Evolutionary conservation across 306 rosid species (phyloP), one percentile per base, ranked within the genome.

Genomic region (Vigna angularis): DNA sequence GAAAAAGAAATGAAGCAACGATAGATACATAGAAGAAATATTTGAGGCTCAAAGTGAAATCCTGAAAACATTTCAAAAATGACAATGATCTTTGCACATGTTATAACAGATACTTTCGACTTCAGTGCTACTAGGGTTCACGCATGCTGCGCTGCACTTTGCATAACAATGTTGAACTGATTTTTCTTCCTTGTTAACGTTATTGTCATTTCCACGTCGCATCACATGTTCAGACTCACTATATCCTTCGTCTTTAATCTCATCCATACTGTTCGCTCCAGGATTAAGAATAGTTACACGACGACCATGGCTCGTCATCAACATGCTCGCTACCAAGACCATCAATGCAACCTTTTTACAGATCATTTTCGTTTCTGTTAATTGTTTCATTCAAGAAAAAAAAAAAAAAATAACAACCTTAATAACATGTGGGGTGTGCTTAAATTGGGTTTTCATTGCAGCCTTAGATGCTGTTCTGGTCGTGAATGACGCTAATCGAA

Each of bases 291-390:
- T 10, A 5, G 14, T 15, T 55, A 55, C 50, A 45, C 13, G 0
- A 9, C 24, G 62, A 32, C 13, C 50, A 7, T 34, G 4, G 49
- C 64, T 71, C 20, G 26, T 3, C 32, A 32, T 49, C 10, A 70
- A 10, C 26, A 71, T 34, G 64, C 4, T n/a, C 36, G 64, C 59
- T 7, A 66, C 6, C 1, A 55, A 45, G 2, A 80, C 1, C 3
- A 65, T 15, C 26, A 17, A 12, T 16, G 66, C 78, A 63, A 51
- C 73, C 55, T 72, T 51, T n/a, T 47, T 26, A 6, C 49, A 72
- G 11, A 26, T 56, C 83, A 79, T 79, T 72, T 62, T 61, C 67
- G 3, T 30, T 42, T 5, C 9, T 57, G 16, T 56, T 14, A 38
- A 7, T 45, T 49, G 3, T 57, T 57, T 24, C 5, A 18, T 30